Conservation (phyloP, 164 flowering plant genomes). For the Echeveria elegans region DNA sequence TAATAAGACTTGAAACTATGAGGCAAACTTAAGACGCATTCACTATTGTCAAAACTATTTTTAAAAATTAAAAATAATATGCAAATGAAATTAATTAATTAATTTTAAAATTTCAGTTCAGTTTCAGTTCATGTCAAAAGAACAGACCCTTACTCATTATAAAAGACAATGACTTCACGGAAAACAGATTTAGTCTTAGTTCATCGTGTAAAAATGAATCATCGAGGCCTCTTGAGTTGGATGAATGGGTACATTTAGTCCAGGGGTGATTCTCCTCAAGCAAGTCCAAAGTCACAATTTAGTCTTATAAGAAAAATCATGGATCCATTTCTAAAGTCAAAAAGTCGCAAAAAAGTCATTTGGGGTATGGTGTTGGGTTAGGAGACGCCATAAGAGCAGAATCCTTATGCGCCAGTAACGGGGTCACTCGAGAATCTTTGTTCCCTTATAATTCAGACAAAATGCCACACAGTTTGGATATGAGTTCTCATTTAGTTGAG, state of each 20-base stretch:
- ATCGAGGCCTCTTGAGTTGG: slow-evolving; percentile 23
- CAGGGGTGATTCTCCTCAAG: slow-evolving; percentile 32
- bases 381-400: slow-evolving; percentile 12
- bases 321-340: slow-evolving; percentile 71
- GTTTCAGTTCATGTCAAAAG: too few relatives aligned
- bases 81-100: too few relatives aligned
- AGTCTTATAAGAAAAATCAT: slow-evolving; percentile 47
- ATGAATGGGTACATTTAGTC: slow-evolving; percentile 21
- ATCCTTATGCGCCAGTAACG: slow-evolving; percentile 16
- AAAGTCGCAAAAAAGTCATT: slow-evolving; percentile 42
- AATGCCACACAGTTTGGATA: slow-evolving; percentile 12
- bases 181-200: slow-evolving; percentile 39
- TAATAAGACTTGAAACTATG: too few relatives aligned
- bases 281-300: slow-evolving; percentile 34
- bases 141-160: too few relatives aligned
- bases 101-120: too few relatives aligned
- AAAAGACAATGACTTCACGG: slow-evolving; percentile 31
- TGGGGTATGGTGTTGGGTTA: slow-evolving; percentile 19
- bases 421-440: slow-evolving; percentile 32
- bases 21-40: too few relatives aligned
- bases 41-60: too few relatives aligned
- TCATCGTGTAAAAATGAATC: slow-evolving; percentile 36
- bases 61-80: too few relatives aligned
- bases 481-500: slow-evolving; percentile 16
- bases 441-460: slow-evolving; percentile 34